Evolutionary conservation across 2,329 filamentous ascomycete species (phyloP), one percentile per base, ranked within the genome.

Genomic region (Diaporthe citriasiana): DNA sequence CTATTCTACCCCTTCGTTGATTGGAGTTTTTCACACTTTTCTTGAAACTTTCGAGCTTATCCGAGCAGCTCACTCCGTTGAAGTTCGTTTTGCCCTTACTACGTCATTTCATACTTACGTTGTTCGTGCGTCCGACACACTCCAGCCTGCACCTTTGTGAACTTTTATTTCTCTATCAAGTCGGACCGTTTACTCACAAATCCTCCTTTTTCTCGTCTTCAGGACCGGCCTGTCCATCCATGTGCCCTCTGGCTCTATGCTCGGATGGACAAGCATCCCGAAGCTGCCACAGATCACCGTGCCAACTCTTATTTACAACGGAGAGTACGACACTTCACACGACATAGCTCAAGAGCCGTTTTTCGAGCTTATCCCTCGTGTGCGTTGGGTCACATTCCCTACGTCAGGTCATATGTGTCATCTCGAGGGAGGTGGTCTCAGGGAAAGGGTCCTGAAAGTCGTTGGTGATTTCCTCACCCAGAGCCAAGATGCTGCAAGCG

Each of bases 321-420:
- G 77, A 30, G 78, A 79, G 30, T 77, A 77, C 66, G 78, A 80
- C 60, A 80, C 77, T 1, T 79, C 77, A 17, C 76, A 79, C 27
- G 76, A 79, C 38, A 75, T 79, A 3, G 40, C 40, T 13, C 59
- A 72, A 38, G 59, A 57, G 17, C 70, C 70, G 0, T 72, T 72
- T 10, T 59, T 69, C 12, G 56, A 70, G 56, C 53, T 51, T 6
- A 47, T 69, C 13, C 53, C 71, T 42, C 40, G 27, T 4, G 45
- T 70, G 8, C 60, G 40, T 0, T 72, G 40, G 70, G 35, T 72
- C 5, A 68, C 38, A 1, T 68, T 72, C 30, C 35, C 60, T 1
- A 27, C 22, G 9, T 50, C 50, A 25, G 53, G 70, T 35, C 51
- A 51, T 22, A 66, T 56, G 51, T 72, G 59, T 25, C 27, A 72